Evolutionary conservation across 179 eudicot genomes (phyloP).

Genomic region (Beta macrorhiza): DNA sequence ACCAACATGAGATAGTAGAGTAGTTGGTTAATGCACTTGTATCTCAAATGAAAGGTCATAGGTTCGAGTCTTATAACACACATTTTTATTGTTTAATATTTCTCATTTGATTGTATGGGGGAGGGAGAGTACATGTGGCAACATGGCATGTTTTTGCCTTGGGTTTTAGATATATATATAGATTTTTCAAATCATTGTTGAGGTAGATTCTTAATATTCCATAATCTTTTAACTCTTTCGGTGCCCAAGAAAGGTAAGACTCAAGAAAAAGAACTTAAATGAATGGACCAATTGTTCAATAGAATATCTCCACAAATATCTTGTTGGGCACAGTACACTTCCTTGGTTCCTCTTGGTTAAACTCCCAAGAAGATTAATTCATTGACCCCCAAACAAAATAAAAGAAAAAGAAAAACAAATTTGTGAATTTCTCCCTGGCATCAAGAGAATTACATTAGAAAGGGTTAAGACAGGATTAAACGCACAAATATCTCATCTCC

Average conservation of each 20-base stretch:
- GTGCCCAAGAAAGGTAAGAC: not conserved
- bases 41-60: too few species aligned
- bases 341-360: not conserved
- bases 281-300: not conserved
- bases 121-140: too few species aligned
- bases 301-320: not conserved
- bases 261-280: not conserved
- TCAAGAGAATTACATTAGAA: slow-evolving; percentile 3
- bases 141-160: too few species aligned
- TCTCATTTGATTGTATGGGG: too few species aligned
- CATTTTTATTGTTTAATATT: too few species aligned
- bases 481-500: slow-evolving; percentile 1
- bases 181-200: not conserved
- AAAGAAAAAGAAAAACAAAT: not conserved
- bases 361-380: not conserved
- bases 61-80: too few species aligned
- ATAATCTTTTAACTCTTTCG: not conserved
- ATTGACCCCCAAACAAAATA: not conserved
- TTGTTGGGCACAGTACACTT: not conserved
- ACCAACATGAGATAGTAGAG: too few species aligned
- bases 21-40: too few species aligned
- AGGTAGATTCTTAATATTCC: not conserved
- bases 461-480: slow-evolving; percentile 1
- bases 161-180: too few species aligned
- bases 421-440: not conserved